These are phyloP conservation scores for Backusella circina DNA, from an alignment of 192 early-diverging fungal genomes.

Conservation along the genomic window DNA sequence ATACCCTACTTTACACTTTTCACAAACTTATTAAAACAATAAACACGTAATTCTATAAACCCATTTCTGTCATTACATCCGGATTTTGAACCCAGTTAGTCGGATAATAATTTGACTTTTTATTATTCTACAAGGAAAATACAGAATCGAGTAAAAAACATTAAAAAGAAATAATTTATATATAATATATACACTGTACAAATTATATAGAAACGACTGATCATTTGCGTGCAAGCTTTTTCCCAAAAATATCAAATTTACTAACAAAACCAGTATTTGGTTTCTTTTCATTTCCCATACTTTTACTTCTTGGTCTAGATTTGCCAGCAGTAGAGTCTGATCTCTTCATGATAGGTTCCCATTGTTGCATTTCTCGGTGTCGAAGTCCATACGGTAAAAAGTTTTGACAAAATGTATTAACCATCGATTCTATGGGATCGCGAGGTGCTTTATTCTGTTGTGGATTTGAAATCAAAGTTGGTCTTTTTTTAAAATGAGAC, in stretches of 20 bases:
- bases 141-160: background rate
- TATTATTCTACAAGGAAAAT: background rate
- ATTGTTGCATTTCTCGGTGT: background rate
- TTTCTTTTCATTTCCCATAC: background rate
- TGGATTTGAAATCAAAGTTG: background rate
- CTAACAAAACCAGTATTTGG: background rate
- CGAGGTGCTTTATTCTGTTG: background rate
- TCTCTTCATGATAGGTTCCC: background rate
- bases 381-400: background rate
- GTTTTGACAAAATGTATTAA: conserved; percentile 3
- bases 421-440: background rate
- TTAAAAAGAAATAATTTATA: background rate
- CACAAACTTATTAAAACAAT: background rate
- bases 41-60: background rate
- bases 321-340: background rate
- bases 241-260: background rate
- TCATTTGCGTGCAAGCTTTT: background rate
- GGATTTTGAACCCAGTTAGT: background rate
- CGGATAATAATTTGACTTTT: background rate
- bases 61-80: background rate
- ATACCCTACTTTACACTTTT: background rate
- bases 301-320: conserved; percentile 1
- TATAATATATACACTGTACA: background rate
- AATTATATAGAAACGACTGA: background rate
- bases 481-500: background rate